Base-by-base conservation (phyloP, 2,329 filamentous ascomycete genomes). In the Verruconis gallopava region DNA sequence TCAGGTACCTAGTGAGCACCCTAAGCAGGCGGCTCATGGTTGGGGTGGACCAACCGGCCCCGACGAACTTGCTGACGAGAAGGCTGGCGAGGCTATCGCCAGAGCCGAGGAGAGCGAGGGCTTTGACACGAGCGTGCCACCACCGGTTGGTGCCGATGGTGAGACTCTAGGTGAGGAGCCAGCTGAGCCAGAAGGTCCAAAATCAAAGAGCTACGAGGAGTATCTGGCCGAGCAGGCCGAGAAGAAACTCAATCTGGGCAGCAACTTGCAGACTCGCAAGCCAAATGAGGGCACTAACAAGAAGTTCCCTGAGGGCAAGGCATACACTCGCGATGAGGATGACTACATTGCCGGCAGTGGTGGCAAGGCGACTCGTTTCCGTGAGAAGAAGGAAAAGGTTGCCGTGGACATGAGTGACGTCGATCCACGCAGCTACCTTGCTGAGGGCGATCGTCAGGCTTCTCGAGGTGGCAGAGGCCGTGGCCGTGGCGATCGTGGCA, bases 271-370 rank as follows among this genome's bases (percentile, higher is more conserved):
- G 57, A 73, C 85, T 59, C 89, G 91, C 69, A 79, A 86, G 71
- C 70, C 89, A 65, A 95, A 96, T 72, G 88, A 95, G 72, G 88
- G 88, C 58, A 75, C 71, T 71, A 85, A 85, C 72, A 89, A 91
- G 77, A 91, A 95, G 75, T 94, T 88, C 84, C 83, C 82, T 56
- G 72, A 74, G 56, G 86, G 85, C 61, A 93, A 88, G 72, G 66
- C 71, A 49, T 54, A 77, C 54, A 55, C 61, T 55, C 70, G 68
- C 51, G 73, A 75, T 42, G 78, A 85, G 55, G 77, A 81, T 54
- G 59, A 61, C 51, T 95, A 84, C 75, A 81, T 94, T 59, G 67
- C 81, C 56, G 78, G 73, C 53, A 64, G 72, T 51, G 72, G 69
- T 48, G 81, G 80, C 68, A 95, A 95, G 80, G 65, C 77, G 62